Evolutionary conservation across 2,329 filamentous ascomycete species (phyloP), one percentile per base, ranked within the genome.

Genomic region (Pseudogymnoascus sp.): DNA sequence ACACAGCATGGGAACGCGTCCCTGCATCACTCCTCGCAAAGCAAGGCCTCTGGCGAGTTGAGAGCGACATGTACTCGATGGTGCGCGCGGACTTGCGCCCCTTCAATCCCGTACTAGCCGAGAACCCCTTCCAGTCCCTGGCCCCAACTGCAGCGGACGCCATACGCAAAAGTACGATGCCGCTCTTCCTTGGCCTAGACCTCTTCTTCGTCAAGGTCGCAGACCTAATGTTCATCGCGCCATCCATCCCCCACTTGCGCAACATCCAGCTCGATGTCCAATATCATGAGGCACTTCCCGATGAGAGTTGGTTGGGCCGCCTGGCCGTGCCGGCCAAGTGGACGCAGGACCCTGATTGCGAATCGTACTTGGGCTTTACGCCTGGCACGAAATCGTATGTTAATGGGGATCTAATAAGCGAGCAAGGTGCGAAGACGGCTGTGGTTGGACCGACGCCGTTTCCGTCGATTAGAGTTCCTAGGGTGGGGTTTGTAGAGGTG

Each of bases 141-240:
- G 12, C 47, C n/a, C 47, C 43, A 81, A 80, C 67, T 84, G 83
- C 62, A 77, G 75, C 43, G 70, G 69, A 6, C 73, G 71, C 7
- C 16, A 59, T 41, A 32, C 28, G 47, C 28, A 60, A 32, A 38
- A 39, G 11, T 11, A 38, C 37, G 22, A 38, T 41, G 34, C 35
- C 25, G 16, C 65, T 70, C 3, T 72, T 86, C 70, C 72, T 78
- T 63, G 77, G 78, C 16, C 79, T 81, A 68, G 81, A 87, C 65
- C 78, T 87, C 77, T 88, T 87, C 70, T 87, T 87, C 67, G 80
- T 88, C 64, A 87, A 85, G 77, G 83, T 86, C 60, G 84, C 83
- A 30, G 85, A 88, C 65, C 77, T 87, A 62, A 78, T 88, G 74
- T 80, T 76, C 64, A 78, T 81, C 41, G 73, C 86, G 9, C 78